These are phyloP conservation scores for Tolypocladium inflatum DNA, from an alignment of 2,329 filamentous ascomycete species.

Conservation along the genomic window DNA sequence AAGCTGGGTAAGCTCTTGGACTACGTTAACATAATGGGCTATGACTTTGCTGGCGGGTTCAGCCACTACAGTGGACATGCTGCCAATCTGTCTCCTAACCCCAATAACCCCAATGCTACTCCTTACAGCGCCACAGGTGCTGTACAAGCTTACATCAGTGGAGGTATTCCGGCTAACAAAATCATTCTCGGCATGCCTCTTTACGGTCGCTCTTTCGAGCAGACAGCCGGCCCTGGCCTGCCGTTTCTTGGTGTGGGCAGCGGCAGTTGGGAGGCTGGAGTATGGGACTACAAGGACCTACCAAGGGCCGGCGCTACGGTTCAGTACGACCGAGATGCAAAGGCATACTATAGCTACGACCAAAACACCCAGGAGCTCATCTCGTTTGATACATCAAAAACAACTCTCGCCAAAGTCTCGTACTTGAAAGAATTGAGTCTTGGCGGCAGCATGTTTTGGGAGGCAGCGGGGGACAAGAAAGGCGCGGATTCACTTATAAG, in stretches of 20 bases:
- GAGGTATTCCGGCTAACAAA: slow-evolving; percentile 53
- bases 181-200: slow-evolving; percentile 71
- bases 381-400: slow-evolving; percentile 56
- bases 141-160: slow-evolving; percentile 51
- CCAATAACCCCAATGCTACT: slow-evolving; percentile 44
- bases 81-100: slow-evolving; percentile 56
- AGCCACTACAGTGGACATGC: slow-evolving; percentile 53
- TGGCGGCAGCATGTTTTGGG: slow-evolving; percentile 81
- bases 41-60: slow-evolving; percentile 66
- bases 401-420: slow-evolving; percentile 49
- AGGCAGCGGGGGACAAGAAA: slow-evolving; percentile 57
- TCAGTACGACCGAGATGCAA: slow-evolving; percentile 42
- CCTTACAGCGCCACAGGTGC: slow-evolving; percentile 59
- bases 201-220: slow-evolving; percentile 65
- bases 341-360: slow-evolving; percentile 66
- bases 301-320: slow-evolving; percentile 52
- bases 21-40: slow-evolving; percentile 58
- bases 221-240: slow-evolving; percentile 12
- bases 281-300: slow-evolving; percentile 74
- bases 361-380: slow-evolving; percentile 49
- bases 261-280: slow-evolving; percentile 62
- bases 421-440: slow-evolving; percentile 55
- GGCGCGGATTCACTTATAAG: slow-evolving; percentile 50
- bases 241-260: slow-evolving; percentile 47
- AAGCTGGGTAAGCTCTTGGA: slow-evolving; percentile 39